Evolutionary conservation across 352 stramenopile species (phyloP).

Genomic region (Phytophthora pistaciae): DNA sequence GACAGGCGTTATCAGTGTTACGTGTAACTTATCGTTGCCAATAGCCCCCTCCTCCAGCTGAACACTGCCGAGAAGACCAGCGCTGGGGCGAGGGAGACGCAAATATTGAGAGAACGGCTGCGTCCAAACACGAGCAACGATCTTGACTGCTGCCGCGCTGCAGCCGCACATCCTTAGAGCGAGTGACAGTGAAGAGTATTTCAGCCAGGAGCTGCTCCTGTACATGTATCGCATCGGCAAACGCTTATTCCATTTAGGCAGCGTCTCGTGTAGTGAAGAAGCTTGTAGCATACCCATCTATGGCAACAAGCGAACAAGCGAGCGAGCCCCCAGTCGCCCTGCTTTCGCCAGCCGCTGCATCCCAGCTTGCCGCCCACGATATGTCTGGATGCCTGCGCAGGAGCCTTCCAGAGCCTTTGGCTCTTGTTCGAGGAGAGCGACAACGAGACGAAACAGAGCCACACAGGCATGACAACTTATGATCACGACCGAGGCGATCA

Average conservation of each 20-base stretch:
- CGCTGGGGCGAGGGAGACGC: no score
- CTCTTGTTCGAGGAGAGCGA: conserved; percentile 12
- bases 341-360: conserved; percentile 24
- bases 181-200: no score
- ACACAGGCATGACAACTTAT: conserved; percentile 11
- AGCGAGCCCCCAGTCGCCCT: neutral
- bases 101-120: no score
- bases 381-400: conserved; percentile 3
- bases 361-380: conserved; percentile 21
- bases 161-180: no score
- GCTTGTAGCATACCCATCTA: neutral
- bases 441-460: conserved; percentile 25
- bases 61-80: neutral
- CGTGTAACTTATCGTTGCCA: no score
- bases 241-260: no score
- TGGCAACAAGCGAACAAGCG: conserved; percentile 16
- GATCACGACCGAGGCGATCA: neutral
- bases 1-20: neutral
- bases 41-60: no score
- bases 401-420: conserved; percentile 11
- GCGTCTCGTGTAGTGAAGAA: no score
- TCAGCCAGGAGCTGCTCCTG: no score
- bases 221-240: no score
- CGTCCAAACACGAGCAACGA: no score
- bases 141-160: no score